phyloP scores from a whole-genome alignment of 768 basidiomycete species.

The Mycena galericulata region DNA sequence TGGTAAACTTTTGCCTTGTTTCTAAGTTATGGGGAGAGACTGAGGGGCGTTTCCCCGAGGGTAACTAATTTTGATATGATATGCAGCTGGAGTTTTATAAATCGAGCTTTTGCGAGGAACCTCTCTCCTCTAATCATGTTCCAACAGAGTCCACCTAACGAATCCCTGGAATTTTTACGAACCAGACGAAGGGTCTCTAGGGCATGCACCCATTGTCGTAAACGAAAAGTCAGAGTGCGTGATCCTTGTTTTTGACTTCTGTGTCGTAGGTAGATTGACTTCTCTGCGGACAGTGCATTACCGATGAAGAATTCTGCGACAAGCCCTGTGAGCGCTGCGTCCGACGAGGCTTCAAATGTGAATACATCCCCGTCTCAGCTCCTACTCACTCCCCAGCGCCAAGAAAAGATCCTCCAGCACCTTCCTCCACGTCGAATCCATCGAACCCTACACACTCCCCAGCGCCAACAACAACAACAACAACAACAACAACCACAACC shows the following conservation, averaged over 20 bases:
- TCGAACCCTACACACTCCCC: too few species aligned
- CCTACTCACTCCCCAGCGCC: neutral
- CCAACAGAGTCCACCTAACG: neutral
- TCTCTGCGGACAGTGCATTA: constrained; percentile 4
- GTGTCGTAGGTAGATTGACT: neutral
- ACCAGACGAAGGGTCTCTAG: neutral
- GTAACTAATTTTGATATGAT: too few species aligned
- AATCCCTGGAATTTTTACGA: neutral
- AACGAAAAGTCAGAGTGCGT: neutral
- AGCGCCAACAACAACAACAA: too few species aligned
- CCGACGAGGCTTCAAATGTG: neutral
- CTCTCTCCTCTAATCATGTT: constrained; percentile 6
- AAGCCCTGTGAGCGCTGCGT: constrained; percentile 10
- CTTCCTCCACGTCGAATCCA: neutral
- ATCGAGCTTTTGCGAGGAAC: too few species aligned
- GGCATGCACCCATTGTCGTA: constrained; percentile 1
- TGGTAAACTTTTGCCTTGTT: too few species aligned
- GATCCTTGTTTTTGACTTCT: neutral
- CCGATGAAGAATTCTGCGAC: neutral
- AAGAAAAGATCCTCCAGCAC: neutral
- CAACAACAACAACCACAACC: too few species aligned
- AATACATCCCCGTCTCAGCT: constrained; percentile 3
- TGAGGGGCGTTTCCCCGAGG: too few species aligned
- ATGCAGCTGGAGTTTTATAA: too few species aligned
- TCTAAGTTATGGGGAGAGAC: too few species aligned